Evolutionary conservation across 257 asterid genomes (phyloP).

Genomic region (Ajuga chamaepitys): DNA sequence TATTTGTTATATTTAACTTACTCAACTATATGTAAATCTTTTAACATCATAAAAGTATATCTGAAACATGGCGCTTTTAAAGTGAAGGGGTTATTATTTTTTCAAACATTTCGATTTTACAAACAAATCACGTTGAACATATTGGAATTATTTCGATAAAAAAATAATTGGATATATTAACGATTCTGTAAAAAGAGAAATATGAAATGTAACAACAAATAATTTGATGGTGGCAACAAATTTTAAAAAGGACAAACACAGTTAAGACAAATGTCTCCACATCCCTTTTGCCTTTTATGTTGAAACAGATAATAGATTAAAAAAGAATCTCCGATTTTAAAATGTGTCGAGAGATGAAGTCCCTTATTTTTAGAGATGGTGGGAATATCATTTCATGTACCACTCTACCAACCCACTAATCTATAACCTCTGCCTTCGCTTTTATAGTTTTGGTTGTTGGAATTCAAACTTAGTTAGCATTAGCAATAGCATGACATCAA

Average conservation of each 20-base stretch:
- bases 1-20: too few species aligned
- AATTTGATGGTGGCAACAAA: neutral
- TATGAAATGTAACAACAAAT: too few species aligned
- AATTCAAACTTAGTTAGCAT: neutral
- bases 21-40: too few species aligned
- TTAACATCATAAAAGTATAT: too few species aligned
- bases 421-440: neutral
- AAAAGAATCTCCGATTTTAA: too few species aligned
- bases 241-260: neutral
- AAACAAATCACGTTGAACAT: neutral
- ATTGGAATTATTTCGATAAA: neutral
- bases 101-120: neutral
- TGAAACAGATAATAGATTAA: too few species aligned
- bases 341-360: constrained; percentile 5
- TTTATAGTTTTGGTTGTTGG: neutral
- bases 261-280: neutral
- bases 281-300: neutral
- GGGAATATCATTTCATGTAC: neutral
- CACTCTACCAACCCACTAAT: constrained; percentile 18
- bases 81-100: too few species aligned
- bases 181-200: too few species aligned
- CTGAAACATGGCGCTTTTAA: too few species aligned
- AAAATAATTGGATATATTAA: too few species aligned
- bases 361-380: neutral
- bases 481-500: constrained; percentile 6